Base-by-base conservation (phyloP, 139 green algal species). In the Tetradesmus obliquus region DNA sequence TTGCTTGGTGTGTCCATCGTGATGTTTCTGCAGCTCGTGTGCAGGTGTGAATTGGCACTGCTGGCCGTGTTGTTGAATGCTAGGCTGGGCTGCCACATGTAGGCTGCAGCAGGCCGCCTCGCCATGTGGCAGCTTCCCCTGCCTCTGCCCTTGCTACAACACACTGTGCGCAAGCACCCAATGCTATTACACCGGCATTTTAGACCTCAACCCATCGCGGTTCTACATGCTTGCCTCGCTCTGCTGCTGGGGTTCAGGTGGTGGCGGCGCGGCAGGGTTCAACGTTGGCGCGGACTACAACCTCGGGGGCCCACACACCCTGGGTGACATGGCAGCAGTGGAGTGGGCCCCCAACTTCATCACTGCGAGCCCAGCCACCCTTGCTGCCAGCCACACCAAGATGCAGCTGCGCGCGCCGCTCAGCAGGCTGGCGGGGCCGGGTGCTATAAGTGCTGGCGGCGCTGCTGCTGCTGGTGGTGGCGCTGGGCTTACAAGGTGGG, bases 331-430 rank as follows among this genome's bases (percentile, higher is more conserved):
- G 71, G 86, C 71, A 2, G 71, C 86, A 54, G 24, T 84, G 5
- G 69, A 90, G 55, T 90, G 86, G 86, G 86, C 86, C 17, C 86
- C 86, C 55, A 90, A 71, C 7, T 20, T 84, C 53, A 90, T 90
- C 24, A 83, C 86, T 15, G 86, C 86, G 3, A 58, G 10, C 13
- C 86, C 86, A 9, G 86, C 53, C 22, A 54, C 53, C 9, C 71
- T 90, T 1, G 86, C 86, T 17, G 86, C 86, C 53, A 71, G 53
- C 13, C 86, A 90, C 20, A 90, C 86, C 54, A 90, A 90, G 53
- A 55, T 60, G 86, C 86, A 90, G 71, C 71, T 55, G 6, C 22
- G 53, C 1, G 69, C 53, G 2, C 86, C 86, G 17, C 55, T 90
- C 20, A 71, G 86, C 24, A 62, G 62, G 62, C 24, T 13, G 24